Percentiles rank a stretch among this genome's conserved stretches.
Conservation (phyloP, 73 alveolate genomes). For the Uronychia binucleata region DNA sequence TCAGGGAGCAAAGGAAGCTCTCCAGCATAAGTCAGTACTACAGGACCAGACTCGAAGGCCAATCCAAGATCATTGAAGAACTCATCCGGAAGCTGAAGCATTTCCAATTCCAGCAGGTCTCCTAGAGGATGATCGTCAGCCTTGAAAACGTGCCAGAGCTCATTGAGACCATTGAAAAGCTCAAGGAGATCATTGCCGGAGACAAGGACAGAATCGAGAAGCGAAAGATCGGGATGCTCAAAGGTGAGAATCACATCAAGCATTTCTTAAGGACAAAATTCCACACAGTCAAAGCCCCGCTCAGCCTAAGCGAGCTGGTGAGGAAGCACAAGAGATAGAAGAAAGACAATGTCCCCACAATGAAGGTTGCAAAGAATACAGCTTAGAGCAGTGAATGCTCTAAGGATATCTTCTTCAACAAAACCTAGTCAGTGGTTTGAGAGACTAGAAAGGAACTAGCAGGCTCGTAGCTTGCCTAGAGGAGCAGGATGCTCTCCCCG, state of each 20-base stretch:
- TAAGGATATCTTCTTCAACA: too few species aligned
- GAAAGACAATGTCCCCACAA: too few species aligned
- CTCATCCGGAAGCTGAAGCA: not conserved
- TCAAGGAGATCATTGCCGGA: not conserved
- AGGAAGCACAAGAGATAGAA: not conserved
- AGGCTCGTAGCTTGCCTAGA: too few species aligned
- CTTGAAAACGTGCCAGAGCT: not conserved
- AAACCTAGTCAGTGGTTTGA: too few species aligned
- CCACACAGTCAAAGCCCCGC: not conserved
- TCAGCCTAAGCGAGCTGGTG: not conserved
- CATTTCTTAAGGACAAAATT: not conserved
- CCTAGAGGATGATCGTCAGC: not conserved
- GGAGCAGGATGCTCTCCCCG: too few species aligned
- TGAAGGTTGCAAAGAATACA: too few species aligned
- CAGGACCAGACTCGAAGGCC: not conserved
- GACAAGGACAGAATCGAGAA: not conserved
- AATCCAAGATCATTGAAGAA: not conserved
- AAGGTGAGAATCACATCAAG: not conserved
- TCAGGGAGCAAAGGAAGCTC: not conserved
- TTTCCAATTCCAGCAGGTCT: not conserved
- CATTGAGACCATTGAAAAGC: not conserved
- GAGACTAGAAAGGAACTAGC: too few species aligned
- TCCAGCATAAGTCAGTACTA: not conserved
- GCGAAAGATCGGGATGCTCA: not conserved
- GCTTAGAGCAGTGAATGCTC: too few species aligned